Conservation (phyloP, 2,329 filamentous ascomycete species). For the Aspergillus pseudoglaucus region DNA sequence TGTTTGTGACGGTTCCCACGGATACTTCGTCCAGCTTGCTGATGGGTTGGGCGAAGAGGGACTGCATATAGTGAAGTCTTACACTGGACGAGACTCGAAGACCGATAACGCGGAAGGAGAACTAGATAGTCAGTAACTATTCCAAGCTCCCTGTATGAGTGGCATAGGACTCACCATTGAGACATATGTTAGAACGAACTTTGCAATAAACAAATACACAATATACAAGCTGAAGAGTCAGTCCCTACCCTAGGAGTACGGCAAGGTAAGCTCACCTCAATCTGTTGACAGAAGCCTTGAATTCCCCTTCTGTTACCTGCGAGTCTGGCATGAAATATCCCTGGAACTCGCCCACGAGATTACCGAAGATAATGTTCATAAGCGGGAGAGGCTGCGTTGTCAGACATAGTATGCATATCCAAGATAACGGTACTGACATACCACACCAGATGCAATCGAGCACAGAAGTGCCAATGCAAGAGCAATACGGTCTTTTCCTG, state of each 20-base stretch:
- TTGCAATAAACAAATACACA: slow-evolving; percentile 52
- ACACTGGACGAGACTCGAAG: slow-evolving; percentile 47
- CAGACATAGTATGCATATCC: background rate
- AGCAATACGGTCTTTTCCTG: slow-evolving; percentile 10
- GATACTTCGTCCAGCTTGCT: slow-evolving; percentile 46
- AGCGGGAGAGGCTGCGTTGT: slow-evolving; percentile 33
- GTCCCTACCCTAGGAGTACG: too few relatives aligned
- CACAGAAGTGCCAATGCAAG: slow-evolving; percentile 15
- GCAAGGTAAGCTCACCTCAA: slow-evolving; percentile 7
- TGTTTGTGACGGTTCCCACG: slow-evolving; percentile 44
- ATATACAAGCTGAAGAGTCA: slow-evolving; percentile 44
- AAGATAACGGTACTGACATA: slow-evolving; percentile 10
- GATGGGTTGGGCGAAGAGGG: slow-evolving; percentile 46
- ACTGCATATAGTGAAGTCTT: slow-evolving; percentile 44
- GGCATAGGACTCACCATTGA: slow-evolving; percentile 40
- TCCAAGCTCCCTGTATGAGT: too few relatives aligned
- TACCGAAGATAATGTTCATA: slow-evolving; percentile 56
- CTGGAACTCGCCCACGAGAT: slow-evolving; percentile 50
- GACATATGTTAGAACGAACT: slow-evolving; percentile 49
- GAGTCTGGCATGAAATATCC: slow-evolving; percentile 46
- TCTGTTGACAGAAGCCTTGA: slow-evolving; percentile 46
- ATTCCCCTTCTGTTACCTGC: slow-evolving; percentile 39
- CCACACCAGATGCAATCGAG: slow-evolving; percentile 20
- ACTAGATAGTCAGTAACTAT: too few relatives aligned
- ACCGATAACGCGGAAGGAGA: slow-evolving; percentile 45